A percentile compares a stretch with the other conserved stretches of the same genome.
phyloP scores from a whole-genome alignment of 1,284 basidiomycete species.

The Irpex sp. region DNA sequence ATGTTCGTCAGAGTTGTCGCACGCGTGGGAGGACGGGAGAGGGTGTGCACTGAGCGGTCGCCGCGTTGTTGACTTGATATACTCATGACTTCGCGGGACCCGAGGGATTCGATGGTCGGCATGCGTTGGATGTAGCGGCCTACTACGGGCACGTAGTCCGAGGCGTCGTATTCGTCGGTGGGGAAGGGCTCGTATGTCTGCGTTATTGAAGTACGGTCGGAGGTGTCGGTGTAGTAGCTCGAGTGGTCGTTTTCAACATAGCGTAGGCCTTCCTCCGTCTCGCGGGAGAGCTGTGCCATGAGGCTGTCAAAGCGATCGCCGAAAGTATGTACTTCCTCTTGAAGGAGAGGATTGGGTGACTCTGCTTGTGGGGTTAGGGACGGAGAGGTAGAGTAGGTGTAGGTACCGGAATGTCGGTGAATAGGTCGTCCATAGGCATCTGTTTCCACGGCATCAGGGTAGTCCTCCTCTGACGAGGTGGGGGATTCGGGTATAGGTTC shows the following conservation, averaged over 20 bases:
- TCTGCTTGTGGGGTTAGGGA: constrained; percentile 5
- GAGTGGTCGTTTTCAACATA: constrained; percentile 24
- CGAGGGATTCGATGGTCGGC: constrained; percentile 74
- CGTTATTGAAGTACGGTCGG: constrained; percentile 6
- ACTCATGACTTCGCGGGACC: constrained; percentile 46
- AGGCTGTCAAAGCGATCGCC: constrained; percentile 44
- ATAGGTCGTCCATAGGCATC: constrained; percentile 16
- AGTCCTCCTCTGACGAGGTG: constrained; percentile 21
- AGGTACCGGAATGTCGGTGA: constrained; percentile 11
- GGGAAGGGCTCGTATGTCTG: constrained; percentile 10
- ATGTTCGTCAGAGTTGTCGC: constrained; percentile 18
- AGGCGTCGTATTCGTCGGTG: constrained; percentile 26
- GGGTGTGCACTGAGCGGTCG: constrained; percentile 12
- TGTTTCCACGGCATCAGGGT: neutral
- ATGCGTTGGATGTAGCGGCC: constrained; percentile 61
- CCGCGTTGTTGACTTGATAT: constrained; percentile 18
- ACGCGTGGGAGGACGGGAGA: constrained; percentile 26
- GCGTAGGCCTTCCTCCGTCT: constrained; percentile 42
- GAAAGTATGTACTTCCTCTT: constrained; percentile 37
- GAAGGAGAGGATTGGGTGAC: constrained; percentile 10
- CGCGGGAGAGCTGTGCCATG: constrained; percentile 42
- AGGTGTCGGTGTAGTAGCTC: constrained; percentile 7
- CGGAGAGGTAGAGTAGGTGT: constrained; percentile 8
- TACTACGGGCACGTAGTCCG: constrained; percentile 45
- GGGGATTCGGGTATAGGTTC: constrained; percentile 10